Percentiles rank a stretch among this genome's conserved stretches.
Conservation (phyloP, 2,329 filamentous ascomycete species). For the Cytospora chrysosperma region DNA sequence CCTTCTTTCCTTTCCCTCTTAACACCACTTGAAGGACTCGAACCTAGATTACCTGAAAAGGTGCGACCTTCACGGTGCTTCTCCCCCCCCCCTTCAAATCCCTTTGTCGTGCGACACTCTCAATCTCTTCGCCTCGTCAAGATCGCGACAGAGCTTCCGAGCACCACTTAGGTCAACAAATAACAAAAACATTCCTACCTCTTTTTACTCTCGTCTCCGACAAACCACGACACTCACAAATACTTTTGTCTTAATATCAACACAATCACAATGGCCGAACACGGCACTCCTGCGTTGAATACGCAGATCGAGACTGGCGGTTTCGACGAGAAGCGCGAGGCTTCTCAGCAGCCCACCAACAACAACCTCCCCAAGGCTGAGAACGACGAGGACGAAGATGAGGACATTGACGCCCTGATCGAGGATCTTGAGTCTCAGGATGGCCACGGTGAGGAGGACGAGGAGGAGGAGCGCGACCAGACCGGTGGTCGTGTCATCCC, state of each 20-base stretch:
- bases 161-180: slow-evolving; percentile 20
- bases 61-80: slow-evolving; percentile 21
- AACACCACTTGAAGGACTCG: slow-evolving; percentile 24
- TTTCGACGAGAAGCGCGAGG: slow-evolving; percentile 62
- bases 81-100: slow-evolving; percentile 9
- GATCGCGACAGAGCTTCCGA: slow-evolving; percentile 23
- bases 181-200: slow-evolving; percentile 22
- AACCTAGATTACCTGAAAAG: slow-evolving; percentile 21
- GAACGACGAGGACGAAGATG: slow-evolving; percentile 71
- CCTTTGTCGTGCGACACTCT: slow-evolving; percentile 23
- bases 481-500: slow-evolving; percentile 62
- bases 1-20: slow-evolving; percentile 26
- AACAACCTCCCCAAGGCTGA: slow-evolving; percentile 41
- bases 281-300: slow-evolving; percentile 57
- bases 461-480: slow-evolving; percentile 45
- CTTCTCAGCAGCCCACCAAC: slow-evolving; percentile 31
- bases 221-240: background rate
- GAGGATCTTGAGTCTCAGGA: slow-evolving; percentile 84
- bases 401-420: slow-evolving; percentile 84
- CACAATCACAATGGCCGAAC: slow-evolving; percentile 52
- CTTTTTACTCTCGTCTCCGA: background rate
- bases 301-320: slow-evolving; percentile 64
- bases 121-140: slow-evolving; percentile 20
- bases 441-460: slow-evolving; percentile 60
- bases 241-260: slow-evolving; percentile 24